Percentiles rank a stretch among this genome's conserved stretches.
phyloP scores from a whole-genome alignment of 2,329 filamentous ascomycete species.

The Aspergillus neoniger region DNA sequence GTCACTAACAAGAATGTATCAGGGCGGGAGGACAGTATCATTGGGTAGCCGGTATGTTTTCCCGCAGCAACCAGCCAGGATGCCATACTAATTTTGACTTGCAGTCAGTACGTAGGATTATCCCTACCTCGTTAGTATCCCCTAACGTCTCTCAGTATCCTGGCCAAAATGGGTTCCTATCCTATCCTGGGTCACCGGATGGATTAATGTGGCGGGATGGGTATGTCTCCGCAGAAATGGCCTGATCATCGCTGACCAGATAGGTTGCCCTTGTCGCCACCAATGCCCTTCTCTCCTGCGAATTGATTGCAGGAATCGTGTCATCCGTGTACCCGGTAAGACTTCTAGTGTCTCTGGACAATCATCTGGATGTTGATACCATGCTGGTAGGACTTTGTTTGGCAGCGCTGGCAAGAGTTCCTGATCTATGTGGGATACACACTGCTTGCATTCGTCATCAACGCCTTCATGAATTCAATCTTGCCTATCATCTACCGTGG shows the following conservation, averaged over 20 bases:
- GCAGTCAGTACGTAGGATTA: conserved; percentile 32
- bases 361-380: background rate
- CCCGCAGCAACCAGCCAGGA: background rate
- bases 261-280: conserved; percentile 63
- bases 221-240: conserved; percentile 38
- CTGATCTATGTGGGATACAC: conserved; percentile 69
- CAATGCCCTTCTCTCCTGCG: conserved; percentile 65
- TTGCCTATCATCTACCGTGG: conserved; percentile 67
- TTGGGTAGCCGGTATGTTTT: conserved; percentile 61
- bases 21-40: conserved; percentile 65
- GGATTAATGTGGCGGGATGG: conserved; percentile 69
- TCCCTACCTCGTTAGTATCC: background rate
- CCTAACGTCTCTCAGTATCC: conserved; percentile 43
- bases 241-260: conserved; percentile 18
- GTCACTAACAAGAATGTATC: background rate
- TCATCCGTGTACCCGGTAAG: conserved; percentile 57
- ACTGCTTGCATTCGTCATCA: conserved; percentile 61
- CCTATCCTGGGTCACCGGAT: conserved; percentile 70
- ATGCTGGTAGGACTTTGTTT: conserved; percentile 47
- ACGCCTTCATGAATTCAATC: conserved; percentile 63
- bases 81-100: conserved; percentile 9
- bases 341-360: background rate
- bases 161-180: conserved; percentile 62
- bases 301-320: conserved; percentile 67
- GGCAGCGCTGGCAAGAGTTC: conserved; percentile 69